Evolutionary conservation across 2,329 filamentous ascomycete genomes (phyloP).

Genomic region (Colletotrichum eleusines): DNA sequence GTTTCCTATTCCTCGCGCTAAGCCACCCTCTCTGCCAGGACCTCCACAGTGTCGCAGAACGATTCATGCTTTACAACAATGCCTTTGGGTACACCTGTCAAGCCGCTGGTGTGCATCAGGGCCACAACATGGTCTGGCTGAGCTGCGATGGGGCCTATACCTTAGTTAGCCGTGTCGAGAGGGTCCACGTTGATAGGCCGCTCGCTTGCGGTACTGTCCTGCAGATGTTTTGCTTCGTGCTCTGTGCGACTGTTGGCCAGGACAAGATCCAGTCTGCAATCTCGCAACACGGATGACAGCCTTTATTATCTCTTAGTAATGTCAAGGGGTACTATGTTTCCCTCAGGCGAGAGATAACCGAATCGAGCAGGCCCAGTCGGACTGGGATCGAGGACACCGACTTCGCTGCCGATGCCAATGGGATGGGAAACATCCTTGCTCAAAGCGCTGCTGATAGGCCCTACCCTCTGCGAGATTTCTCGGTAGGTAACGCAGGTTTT

Average conservation of each 20-base stretch:
- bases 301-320: constrained; percentile 47
- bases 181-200: background rate
- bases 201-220: background rate
- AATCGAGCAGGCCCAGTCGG: constrained; percentile 53
- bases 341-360: constrained; percentile 56
- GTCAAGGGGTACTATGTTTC: constrained; percentile 58
- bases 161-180: background rate
- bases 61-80: constrained; percentile 50
- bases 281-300: constrained; percentile 47
- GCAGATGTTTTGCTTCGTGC: background rate
- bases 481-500: background rate
- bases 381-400: constrained; percentile 56
- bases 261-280: constrained; percentile 48
- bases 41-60: constrained; percentile 46
- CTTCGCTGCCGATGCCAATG: constrained; percentile 19
- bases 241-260: constrained; percentile 36
- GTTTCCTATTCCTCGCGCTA: constrained; percentile 44
- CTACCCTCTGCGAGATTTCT: background rate
- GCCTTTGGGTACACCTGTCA: constrained; percentile 56
- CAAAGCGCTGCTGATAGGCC: background rate
- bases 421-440: constrained; percentile 39
- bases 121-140: background rate
- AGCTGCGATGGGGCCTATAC: background rate
- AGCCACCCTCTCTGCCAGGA: constrained; percentile 15
- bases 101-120: constrained; percentile 52